A percentile compares a stretch with the other conserved stretches of the same genome.
Evolutionary conservation across 331 rosid species (phyloP).

Genomic region (Malus hybrid): DNA sequence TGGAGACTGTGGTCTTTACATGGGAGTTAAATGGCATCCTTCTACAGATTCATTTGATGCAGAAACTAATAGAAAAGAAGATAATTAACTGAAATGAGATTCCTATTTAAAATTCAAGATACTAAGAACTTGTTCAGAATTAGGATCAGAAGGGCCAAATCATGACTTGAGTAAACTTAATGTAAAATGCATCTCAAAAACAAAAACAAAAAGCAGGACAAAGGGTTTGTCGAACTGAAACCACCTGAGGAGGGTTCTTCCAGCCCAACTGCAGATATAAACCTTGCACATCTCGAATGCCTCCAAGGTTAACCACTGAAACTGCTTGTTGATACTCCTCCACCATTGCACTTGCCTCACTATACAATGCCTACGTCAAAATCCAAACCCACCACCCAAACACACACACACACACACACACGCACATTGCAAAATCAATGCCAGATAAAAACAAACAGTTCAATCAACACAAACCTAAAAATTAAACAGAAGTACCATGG

Average conservation of each 20-base stretch:
- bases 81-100: neutral
- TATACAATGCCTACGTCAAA: conserved; percentile 65
- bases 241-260: conserved; percentile 95
- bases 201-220: neutral
- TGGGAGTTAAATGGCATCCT: neutral
- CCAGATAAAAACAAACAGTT: neutral
- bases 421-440: neutral
- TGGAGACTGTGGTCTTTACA: neutral
- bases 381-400: neutral
- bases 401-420: neutral
- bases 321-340: conserved; percentile 85
- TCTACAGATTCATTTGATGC: neutral
- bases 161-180: neutral
- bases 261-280: conserved; percentile 52
- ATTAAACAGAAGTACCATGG: conserved; percentile 44
- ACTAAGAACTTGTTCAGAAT: neutral
- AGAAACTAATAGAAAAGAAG: neutral
- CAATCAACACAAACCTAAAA: neutral
- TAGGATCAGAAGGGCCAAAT: neutral
- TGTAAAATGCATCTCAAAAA: neutral
- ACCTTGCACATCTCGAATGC: conserved; percentile 40
- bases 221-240: conserved; percentile 10
- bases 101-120: neutral
- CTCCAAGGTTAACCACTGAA: conserved; percentile 54
- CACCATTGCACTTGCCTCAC: conserved; percentile 85